phyloP scores from a whole-genome alignment of 2,329 filamentous ascomycete species.

The Colletotrichum sp. region DNA sequence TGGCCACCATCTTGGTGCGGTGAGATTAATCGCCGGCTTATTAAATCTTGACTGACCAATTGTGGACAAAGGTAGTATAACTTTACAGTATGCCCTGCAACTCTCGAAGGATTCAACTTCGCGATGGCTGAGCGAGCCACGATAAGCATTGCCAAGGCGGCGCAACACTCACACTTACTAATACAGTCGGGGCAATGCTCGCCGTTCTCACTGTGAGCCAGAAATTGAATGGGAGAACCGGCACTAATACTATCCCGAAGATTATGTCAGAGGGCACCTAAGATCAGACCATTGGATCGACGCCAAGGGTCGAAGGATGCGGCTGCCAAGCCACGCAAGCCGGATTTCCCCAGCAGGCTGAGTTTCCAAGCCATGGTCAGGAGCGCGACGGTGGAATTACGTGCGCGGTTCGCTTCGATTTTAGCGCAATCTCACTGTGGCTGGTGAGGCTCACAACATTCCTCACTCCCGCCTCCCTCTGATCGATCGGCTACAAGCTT shows the following conservation, averaged over 20 bases:
- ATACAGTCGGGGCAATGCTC: neutral
- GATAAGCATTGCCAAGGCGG: neutral
- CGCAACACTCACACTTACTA: neutral
- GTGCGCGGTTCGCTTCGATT: neutral
- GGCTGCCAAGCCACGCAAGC: neutral
- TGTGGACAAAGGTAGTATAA: fast-evolving
- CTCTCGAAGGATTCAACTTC: neutral
- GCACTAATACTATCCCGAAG: neutral
- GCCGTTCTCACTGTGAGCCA: neutral
- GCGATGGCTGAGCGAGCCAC: neutral
- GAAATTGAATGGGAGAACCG: neutral
- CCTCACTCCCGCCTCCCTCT: neutral
- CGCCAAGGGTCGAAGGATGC: constrained; percentile 2
- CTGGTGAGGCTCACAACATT: neutral
- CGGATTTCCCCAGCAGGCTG: neutral
- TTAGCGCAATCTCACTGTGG: neutral
- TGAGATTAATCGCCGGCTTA: neutral
- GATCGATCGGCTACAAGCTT: neutral
- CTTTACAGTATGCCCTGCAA: neutral
- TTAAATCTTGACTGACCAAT: neutral
- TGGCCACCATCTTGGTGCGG: neutral
- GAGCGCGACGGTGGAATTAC: neutral
- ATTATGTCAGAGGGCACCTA: neutral
- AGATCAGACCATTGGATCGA: neutral
- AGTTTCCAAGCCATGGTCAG: neutral